A percentile compares a stretch with the other conserved stretches of the same genome.
Conservation (phyloP, 1,139 yeast species). For the Taphrina confusa region DNA sequence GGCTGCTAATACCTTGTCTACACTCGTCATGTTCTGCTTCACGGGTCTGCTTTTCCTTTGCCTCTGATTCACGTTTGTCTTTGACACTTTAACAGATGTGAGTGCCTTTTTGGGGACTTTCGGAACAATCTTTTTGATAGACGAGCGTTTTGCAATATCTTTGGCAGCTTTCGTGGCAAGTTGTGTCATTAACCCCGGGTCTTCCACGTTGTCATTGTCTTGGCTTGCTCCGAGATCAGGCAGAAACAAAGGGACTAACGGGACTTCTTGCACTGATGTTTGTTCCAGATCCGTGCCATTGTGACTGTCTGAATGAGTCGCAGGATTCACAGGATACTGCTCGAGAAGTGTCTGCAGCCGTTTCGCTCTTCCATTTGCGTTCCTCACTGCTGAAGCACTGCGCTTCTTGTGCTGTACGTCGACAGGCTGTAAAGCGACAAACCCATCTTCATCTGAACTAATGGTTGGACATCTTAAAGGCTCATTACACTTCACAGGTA, state of each 20-base stretch:
- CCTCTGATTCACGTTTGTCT: no score
- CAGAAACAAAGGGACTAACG: background rate
- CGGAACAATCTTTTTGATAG: background rate
- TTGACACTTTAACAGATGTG: no score
- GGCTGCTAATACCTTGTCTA: no score
- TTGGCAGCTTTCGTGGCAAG: background rate
- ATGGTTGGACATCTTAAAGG: no score
- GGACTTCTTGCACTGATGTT: background rate
- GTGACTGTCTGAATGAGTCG: background rate
- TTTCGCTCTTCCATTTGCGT: no score
- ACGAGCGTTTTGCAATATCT: conserved; percentile 8
- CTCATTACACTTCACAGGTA: no score
- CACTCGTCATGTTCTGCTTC: no score
- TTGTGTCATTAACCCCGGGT: conserved; percentile 8
- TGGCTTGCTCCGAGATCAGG: conserved; percentile 8
- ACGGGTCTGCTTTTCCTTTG: no score
- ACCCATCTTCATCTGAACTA: no score
- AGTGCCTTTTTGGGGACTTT: background rate
- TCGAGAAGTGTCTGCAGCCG: background rate
- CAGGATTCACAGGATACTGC: background rate
- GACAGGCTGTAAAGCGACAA: no score
- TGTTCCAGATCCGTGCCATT: background rate
- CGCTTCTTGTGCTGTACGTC: no score
- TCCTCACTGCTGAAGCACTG: no score
- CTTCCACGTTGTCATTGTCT: background rate